These are phyloP conservation scores for Gilbertella persicaria DNA, from an alignment of 371 early-diverging fungal species.

Conservation along the genomic window DNA sequence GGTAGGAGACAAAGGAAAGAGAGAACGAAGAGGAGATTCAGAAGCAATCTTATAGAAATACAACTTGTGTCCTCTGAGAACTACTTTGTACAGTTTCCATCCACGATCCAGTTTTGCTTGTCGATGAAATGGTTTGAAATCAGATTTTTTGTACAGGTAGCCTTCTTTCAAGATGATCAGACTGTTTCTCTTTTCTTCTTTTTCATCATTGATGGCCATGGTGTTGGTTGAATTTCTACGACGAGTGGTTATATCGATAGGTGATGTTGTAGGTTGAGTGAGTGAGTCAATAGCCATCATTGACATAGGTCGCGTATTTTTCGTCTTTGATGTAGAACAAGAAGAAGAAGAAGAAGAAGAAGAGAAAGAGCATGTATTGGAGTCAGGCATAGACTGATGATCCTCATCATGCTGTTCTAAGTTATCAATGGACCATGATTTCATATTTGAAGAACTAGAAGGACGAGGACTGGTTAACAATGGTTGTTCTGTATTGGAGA, in stretches of 20 bases:
- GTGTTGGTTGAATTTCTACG: constrained; percentile 6
- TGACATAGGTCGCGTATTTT: constrained; percentile 15
- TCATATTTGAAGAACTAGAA: constrained; percentile 1
- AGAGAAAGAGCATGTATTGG: background rate
- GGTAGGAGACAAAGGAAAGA: constrained; percentile 38
- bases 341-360: background rate
- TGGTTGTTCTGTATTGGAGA: background rate
- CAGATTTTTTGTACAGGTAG: constrained; percentile 66
- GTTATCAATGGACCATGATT: constrained; percentile 3
- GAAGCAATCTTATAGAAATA: constrained; percentile 78
- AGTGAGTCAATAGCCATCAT: constrained; percentile 22
- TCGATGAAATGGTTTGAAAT: constrained; percentile 56
- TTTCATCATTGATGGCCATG: background rate
- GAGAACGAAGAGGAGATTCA: constrained; percentile 53
- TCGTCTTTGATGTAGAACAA: background rate
- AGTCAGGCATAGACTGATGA: constrained; percentile 11
- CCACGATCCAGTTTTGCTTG: constrained; percentile 61
- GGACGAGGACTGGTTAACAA: constrained; percentile 1
- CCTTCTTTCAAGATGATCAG: constrained; percentile 58
- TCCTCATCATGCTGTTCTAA: constrained; percentile 1
- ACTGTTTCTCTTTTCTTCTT: constrained; percentile 32
- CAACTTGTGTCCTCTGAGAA: constrained; percentile 78
- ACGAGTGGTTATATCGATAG: background rate
- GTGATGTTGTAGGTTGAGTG: background rate
- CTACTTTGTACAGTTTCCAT: constrained; percentile 80